Base-by-base conservation (phyloP, 2,329 filamentous ascomycete species). In the Fusarium aywerte region DNA sequence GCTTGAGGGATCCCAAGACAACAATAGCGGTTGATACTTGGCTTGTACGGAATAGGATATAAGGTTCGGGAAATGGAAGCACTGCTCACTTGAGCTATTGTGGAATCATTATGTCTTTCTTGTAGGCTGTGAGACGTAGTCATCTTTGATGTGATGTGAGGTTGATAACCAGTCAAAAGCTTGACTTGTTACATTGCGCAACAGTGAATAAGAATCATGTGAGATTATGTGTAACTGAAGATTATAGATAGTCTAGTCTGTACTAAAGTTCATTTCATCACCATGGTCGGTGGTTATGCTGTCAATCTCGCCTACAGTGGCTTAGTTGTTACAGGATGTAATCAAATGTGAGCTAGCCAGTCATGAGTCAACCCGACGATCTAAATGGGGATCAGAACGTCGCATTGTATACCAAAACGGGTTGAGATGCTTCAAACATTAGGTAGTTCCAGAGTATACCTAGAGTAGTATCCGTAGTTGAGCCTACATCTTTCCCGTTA, bases 1-100 rank as follows among this genome's bases (percentile, higher is more conserved):
- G 39, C 60, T 18, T 50, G 60, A 63, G 58, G 38, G 27, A 42
- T 15, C 7, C n/a, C 15, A 62, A 29, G 23, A 27, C 35, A 44
- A 36, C 40, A 35, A 35, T 36, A 51, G 55, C 50, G 55, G 36
- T 62, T 52, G 57, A 57, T 62, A 21, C 29, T 57, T 51, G 52
- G 44, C 52, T 45, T 63, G 51, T 58, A 58, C 39, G 38, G 58
- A 63, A 63, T 63, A 63, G 60, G 60, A 63, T 32, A 45, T 18
- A 63, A 63, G 39, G 29, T 50, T 62, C 38, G 60, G 58, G 60
- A 63, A 47, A 29, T 50, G 50, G 50, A 54, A 56, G 36, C 42
- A 63, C 40, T 33, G 51, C 58, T 63, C 43, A 63, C 32, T 60
- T 44, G 60, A 55, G 51, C 43, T 40, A 31, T 45, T 63, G 51